phyloP scores from a whole-genome alignment of 768 basidiomycete genomes.

The Boletus rufocinnamomeus region DNA sequence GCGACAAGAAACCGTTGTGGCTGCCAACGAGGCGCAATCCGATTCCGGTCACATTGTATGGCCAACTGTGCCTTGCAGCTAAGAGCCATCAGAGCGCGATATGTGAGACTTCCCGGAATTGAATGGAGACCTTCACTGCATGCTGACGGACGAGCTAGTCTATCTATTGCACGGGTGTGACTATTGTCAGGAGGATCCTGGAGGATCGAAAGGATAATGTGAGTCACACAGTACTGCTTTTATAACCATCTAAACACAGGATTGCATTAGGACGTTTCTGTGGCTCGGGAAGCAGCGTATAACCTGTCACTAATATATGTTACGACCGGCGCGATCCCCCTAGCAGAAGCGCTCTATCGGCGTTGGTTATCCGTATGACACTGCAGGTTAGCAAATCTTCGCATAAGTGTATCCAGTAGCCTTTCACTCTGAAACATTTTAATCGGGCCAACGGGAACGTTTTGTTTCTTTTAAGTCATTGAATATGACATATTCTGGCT shows the following conservation, averaged over 20 bases:
- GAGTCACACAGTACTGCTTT: neutral
- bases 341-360: conserved; percentile 70
- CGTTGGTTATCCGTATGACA: conserved; percentile 78
- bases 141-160: neutral
- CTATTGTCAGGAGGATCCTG: conserved; percentile 80
- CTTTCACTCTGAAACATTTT: neutral
- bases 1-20: conserved; percentile 24
- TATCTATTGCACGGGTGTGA: conserved; percentile 84
- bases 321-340: conserved; percentile 68
- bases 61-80: conserved; percentile 75
- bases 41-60: conserved; percentile 70
- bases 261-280: conserved; percentile 7
- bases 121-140: neutral
- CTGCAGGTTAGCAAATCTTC: neutral
- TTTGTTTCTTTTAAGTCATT: neutral
- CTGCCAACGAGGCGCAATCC: conserved; percentile 54
- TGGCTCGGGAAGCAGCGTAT: conserved; percentile 18
- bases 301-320: conserved; percentile 84
- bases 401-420: neutral
- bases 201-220: conserved; percentile 41
- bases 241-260: neutral
- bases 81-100: conserved; percentile 90
- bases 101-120: conserved; percentile 54
- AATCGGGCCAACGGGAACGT: neutral
- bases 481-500: neutral